phyloP scores from a whole-genome alignment of 495 filamentous ascomycete species.

The Aspergillus sclerotioniger region DNA sequence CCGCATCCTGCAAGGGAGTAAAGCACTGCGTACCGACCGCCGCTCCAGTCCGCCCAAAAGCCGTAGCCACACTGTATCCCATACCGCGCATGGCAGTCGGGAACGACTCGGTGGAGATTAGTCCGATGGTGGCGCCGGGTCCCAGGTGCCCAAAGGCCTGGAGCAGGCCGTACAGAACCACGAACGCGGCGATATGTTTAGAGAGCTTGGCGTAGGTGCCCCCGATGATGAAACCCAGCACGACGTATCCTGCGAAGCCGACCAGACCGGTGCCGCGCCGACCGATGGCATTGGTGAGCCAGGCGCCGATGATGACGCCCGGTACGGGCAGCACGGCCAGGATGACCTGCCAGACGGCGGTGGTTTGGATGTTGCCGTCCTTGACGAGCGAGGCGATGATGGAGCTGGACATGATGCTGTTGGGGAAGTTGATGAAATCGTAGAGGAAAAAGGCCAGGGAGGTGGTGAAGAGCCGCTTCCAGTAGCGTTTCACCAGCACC shows the following conservation, averaged over 20 bases:
- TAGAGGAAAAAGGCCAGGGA: slow-evolving; percentile 37
- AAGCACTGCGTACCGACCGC: slow-evolving; percentile 38
- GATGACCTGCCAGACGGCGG: slow-evolving; percentile 39
- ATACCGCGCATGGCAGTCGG: slow-evolving; percentile 38
- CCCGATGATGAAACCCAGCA: slow-evolving; percentile 38
- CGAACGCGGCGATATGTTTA: slow-evolving; percentile 33
- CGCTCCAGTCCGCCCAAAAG: slow-evolving; percentile 36
- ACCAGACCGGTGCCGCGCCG: slow-evolving; percentile 33
- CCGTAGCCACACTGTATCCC: slow-evolving; percentile 35
- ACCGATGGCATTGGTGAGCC: slow-evolving; percentile 33
- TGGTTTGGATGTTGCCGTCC: slow-evolving; percentile 30
- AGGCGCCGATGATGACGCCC: slow-evolving; percentile 34
- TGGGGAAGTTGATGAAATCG: slow-evolving; percentile 39
- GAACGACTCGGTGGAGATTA: slow-evolving; percentile 35
- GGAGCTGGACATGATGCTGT: slow-evolving; percentile 39
- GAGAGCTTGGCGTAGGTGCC: slow-evolving; percentile 29
- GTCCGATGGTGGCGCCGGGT: slow-evolving; percentile 33
- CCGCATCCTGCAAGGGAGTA: slow-evolving; percentile 27
- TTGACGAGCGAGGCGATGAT: slow-evolving; percentile 39
- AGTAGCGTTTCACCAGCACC: slow-evolving; percentile 29
- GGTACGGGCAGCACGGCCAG: slow-evolving; percentile 35
- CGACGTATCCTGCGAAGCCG: slow-evolving; percentile 33
- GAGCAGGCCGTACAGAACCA: slow-evolving; percentile 37
- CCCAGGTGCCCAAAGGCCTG: slow-evolving; percentile 40
- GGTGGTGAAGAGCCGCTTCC: slow-evolving; percentile 29